These are phyloP conservation scores for Clonostachys sp. DNA, from an alignment of 2,329 filamentous ascomycete genomes.

Conservation along the genomic window DNA sequence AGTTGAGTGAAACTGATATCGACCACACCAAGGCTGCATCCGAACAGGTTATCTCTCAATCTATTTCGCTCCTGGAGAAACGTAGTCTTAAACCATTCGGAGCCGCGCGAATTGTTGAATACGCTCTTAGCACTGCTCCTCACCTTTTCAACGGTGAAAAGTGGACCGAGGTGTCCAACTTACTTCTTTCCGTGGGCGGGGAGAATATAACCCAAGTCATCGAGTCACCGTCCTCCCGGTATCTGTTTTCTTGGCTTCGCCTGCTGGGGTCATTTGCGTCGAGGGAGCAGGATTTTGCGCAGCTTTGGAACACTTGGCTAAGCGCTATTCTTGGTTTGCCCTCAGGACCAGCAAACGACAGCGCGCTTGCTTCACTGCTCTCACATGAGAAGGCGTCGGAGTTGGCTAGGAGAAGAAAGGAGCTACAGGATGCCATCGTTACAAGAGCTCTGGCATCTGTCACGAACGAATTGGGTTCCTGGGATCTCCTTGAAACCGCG, in stretches of 20 bases:
- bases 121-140: slow-evolving; percentile 27
- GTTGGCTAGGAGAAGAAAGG: slow-evolving; percentile 28
- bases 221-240: slow-evolving; percentile 61
- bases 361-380: slow-evolving; percentile 38
- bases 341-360: slow-evolving; percentile 11
- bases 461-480: slow-evolving; percentile 21
- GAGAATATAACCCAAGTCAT: slow-evolving; percentile 54
- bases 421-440: slow-evolving; percentile 43
- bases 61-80: slow-evolving; percentile 36
- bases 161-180: slow-evolving; percentile 28
- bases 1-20: slow-evolving; percentile 10
- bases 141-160: slow-evolving; percentile 29
- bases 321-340: slow-evolving; percentile 29
- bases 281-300: slow-evolving; percentile 27
- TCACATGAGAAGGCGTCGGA: slow-evolving; percentile 32
- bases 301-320: slow-evolving; percentile 40
- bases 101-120: slow-evolving; percentile 41
- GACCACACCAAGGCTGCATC: slow-evolving; percentile 23
- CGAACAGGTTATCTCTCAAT: slow-evolving; percentile 19
- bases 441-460: slow-evolving; percentile 31
- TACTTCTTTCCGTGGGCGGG: slow-evolving; percentile 45
- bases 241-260: slow-evolving; percentile 63
- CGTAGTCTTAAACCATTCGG: slow-evolving; percentile 55
- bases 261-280: slow-evolving; percentile 39
- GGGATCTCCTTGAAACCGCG: slow-evolving; percentile 43